Evolutionary conservation across 805 yeast genomes (phyloP), one percentile per base, ranked within the genome.

Genomic region (Debaryomyces castellii): DNA sequence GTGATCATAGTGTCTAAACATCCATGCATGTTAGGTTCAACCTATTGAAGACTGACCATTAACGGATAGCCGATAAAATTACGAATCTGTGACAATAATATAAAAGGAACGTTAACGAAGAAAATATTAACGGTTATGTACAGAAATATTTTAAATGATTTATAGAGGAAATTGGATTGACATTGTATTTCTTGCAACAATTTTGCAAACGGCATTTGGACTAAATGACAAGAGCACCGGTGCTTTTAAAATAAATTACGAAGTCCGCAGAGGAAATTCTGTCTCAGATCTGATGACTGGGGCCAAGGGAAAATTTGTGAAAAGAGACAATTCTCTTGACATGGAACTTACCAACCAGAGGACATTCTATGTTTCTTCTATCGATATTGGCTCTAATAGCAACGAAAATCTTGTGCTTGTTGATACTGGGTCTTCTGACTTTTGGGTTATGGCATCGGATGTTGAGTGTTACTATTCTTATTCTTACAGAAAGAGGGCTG

Each of bases 341-440:
- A 45, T 51, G 16, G 34, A 28, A 16, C 18, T 50, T 12, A 18
- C 14, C 14, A 51, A 47, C 30, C 47, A 53, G 28, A 48, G 45
- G 25, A 33, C 49, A 9, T 59, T 50, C 36, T 59, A 58, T 40
- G 45, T 51, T 10, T 43, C 56, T 14, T 41, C 46, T 14, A 23
- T 59, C 9, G 22, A 48, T 21, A 45, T 60, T 8, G 66, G 66
- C 3, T 51, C 62, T n/a, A 55, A 55, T 18, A 46, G 45, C 5
- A 48, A 64, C 2, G 57, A 55, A 24, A 56, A 66, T 6, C 46
- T 66, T 27, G 38, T 68, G 5, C 46, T 66, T 27, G 38, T 68
- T 2, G 73, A 67, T 41, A 68, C 71, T 0, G 72, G 71, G 0
- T 65, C 71, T 0, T 52, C 63, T 2, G 55, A 57, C 23, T 57